phyloP scores from a whole-genome alignment of 2,329 filamentous ascomycete genomes.

The Ascochyta clinopodiicola region DNA sequence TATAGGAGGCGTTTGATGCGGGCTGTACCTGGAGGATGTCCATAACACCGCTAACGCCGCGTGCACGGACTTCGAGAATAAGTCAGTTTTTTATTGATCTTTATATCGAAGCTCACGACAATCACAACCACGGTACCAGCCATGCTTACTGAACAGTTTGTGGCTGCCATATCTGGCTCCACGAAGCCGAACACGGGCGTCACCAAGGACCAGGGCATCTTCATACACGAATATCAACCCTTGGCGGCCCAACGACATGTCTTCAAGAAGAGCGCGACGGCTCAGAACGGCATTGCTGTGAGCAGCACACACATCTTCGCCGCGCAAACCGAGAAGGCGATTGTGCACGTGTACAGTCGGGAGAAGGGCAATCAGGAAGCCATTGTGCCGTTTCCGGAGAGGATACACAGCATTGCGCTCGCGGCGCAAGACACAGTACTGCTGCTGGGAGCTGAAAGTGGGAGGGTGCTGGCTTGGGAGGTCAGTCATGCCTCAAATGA shows the following conservation, averaged over 20 bases:
- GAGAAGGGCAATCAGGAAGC: conserved; percentile 86
- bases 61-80: background rate
- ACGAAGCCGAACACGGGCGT: conserved; percentile 55
- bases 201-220: conserved; percentile 83
- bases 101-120: conserved; percentile 12
- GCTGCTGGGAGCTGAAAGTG: conserved; percentile 81
- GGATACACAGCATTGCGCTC: conserved; percentile 78
- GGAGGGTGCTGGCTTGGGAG: conserved; percentile 92
- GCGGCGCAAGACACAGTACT: conserved; percentile 72
- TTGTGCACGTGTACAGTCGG: conserved; percentile 90
- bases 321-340: conserved; percentile 88
- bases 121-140: conserved; percentile 1
- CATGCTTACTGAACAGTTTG: conserved; percentile 60
- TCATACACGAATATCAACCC: conserved; percentile 82
- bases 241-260: conserved; percentile 74
- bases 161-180: conserved; percentile 55
- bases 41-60: too few relatives aligned
- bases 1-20: too few relatives aligned
- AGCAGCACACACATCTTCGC: conserved; percentile 86
- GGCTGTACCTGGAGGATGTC: conserved; percentile 2
- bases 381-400: conserved; percentile 84
- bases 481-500: conserved; percentile 56
- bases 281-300: conserved; percentile 78
- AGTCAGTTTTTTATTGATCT: too few relatives aligned
- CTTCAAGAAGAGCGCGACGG: conserved; percentile 92